Evolutionary conservation across 176 grass and related monocot genomes (phyloP), one percentile per base, ranked within the genome.

Genomic region (Juncus inflexus): DNA sequence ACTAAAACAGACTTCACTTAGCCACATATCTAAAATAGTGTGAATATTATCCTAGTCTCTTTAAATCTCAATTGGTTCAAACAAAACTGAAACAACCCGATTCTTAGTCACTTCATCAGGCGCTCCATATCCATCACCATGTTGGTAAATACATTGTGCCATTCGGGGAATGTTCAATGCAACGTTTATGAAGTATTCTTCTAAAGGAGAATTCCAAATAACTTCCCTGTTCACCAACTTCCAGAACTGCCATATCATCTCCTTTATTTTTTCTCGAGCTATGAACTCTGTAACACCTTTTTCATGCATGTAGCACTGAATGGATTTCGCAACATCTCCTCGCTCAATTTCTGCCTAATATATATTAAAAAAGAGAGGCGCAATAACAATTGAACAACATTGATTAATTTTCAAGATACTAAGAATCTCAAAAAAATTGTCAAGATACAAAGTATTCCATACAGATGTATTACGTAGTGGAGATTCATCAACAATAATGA

Each of bases 281-380:
- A 19, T 10, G 0, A 2, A 38, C 40, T 75, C 70, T 3, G 45
- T 39, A 55, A 65, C 5, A 16, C 19, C 9, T 52, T 54, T 55
- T 15, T 80, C 70, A 35, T 52, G 53, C 78, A 80, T 74, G 13
- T 39, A 74, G 62, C 78, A 80, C 12, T 70, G 70, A 47, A 81
- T 14, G 11, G 78, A 75, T 58, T 68, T 70, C 2, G 54, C 3
- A 4, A 56, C 63, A 63, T 81, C 78, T 2, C 70, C 78, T 43
- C 78, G 16, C 10, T 54, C 9, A 3, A 40, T 9, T 55, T 81
- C 71, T 9, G 6, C 14, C 72, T 81, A 42, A 42, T 52, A 5
- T 11, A 35, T 7, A 4, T 15, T n/a, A 50, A 45, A 19, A 41
- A 12, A 50, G 15, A 7, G 7, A 53, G 6, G 2, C 5, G 10